These are phyloP conservation scores for Drosera capensis DNA, from an alignment of 148 eudicot species.

Conservation along the genomic window DNA sequence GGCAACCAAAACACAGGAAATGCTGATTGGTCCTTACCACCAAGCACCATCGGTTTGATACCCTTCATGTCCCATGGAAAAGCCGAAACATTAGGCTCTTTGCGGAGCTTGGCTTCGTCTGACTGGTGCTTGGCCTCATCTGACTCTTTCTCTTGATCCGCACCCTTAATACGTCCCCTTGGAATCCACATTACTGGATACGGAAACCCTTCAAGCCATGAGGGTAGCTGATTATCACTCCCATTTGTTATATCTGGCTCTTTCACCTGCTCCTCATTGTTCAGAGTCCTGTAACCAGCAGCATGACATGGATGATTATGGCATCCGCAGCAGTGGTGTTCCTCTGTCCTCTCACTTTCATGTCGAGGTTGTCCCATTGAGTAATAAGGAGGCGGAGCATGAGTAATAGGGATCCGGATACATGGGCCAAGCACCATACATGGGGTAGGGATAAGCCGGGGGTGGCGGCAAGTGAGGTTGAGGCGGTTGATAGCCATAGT, in stretches of 20 bases:
- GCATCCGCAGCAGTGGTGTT: constrained; percentile 50
- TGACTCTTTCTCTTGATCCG: constrained; percentile 1
- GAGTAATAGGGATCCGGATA: constrained; percentile 20
- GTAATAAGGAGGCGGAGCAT: constrained; percentile 32
- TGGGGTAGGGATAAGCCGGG: background rate
- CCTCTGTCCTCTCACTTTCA: constrained; percentile 31
- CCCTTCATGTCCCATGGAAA: too few relatives aligned
- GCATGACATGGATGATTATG: constrained; percentile 16
- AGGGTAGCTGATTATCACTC: constrained; percentile 15
- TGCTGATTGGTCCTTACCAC: constrained; percentile 14
- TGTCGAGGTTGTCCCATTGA: constrained; percentile 29
- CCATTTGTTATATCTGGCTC: constrained; percentile 20
- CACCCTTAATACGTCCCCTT: constrained; percentile 14
- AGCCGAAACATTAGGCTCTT: constrained; percentile 6
- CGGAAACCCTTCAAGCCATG: background rate
- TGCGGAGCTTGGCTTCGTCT: too few relatives aligned
- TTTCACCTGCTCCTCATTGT: constrained; percentile 41
- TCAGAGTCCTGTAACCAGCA: constrained; percentile 23
- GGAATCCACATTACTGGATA: constrained; percentile 42
- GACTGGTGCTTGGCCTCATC: background rate
- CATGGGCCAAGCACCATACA: background rate
- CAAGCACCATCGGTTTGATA: too few relatives aligned
- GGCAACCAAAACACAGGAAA: constrained; percentile 54
- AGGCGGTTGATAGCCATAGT: background rate
- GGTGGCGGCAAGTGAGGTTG: background rate